Conservation (phyloP, 1,139 yeast genomes). For the Yamadazyma diospyri region DNA sequence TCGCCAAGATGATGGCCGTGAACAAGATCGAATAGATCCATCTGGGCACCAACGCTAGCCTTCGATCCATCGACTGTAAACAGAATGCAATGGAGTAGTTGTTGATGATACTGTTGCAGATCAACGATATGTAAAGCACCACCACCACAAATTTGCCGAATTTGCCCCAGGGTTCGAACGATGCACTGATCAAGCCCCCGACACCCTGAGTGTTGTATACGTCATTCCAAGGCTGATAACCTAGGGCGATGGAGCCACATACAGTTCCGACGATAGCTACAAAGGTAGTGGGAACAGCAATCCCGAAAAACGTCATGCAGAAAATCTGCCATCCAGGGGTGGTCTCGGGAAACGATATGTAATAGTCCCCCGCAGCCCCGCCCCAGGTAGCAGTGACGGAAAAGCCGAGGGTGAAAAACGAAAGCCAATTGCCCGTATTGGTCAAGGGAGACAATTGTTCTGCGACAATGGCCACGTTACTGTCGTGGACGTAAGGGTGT, state of each 20-base stretch:
- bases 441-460: conserved; percentile 31
- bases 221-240: conserved; percentile 55
- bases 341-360: conserved; percentile 74
- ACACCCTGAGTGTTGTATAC: conserved; percentile 62
- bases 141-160: conserved; percentile 54
- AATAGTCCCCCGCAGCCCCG: conserved; percentile 81
- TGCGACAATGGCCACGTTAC: conserved; percentile 24
- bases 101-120: conserved; percentile 47
- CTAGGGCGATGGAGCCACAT: conserved; percentile 67
- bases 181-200: conserved; percentile 72
- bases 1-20: conserved; percentile 62
- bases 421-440: conserved; percentile 61
- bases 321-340: conserved; percentile 59
- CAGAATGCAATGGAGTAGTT: conserved; percentile 84
- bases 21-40: conserved; percentile 72
- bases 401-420: conserved; percentile 71
- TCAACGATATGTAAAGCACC: conserved; percentile 29
- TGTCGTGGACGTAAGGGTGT: conserved; percentile 38
- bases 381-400: conserved; percentile 92
- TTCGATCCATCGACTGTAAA: conserved; percentile 64
- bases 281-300: conserved; percentile 68
- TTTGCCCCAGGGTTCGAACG: conserved; percentile 73
- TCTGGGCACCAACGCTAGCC: conserved; percentile 67
- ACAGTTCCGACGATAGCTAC: conserved; percentile 73
- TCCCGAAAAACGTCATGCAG: conserved; percentile 63